Percentiles rank a stretch among this genome's conserved stretches.
These are phyloP conservation scores for Oidium heveae DNA, from an alignment of 2,329 filamentous ascomycete genomes.

Conservation along the genomic window DNA sequence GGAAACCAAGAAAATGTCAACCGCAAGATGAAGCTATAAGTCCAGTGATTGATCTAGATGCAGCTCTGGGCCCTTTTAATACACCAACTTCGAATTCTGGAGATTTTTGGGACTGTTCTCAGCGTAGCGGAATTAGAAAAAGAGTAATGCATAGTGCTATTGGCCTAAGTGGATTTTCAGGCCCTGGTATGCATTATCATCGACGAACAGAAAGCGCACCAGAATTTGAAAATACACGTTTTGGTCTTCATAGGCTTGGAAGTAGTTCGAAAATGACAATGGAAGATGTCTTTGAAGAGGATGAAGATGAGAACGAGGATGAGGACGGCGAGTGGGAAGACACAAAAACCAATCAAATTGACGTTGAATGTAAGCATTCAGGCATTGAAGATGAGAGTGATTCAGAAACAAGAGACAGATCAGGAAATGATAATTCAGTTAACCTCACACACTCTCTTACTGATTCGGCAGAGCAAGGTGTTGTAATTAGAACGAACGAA, in stretches of 20 bases:
- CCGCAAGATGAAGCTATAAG: constrained; percentile 36
- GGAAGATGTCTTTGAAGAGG: constrained; percentile 72
- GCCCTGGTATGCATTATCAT: constrained; percentile 51
- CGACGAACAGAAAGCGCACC: constrained; percentile 59
- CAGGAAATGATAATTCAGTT: constrained; percentile 20
- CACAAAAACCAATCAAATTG: constrained; percentile 13
- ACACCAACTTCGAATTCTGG: constrained; percentile 37
- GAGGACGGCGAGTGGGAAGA: constrained; percentile 14
- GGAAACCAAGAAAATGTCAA: constrained; percentile 17
- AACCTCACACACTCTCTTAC: too few species aligned
- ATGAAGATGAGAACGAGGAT: constrained; percentile 35
- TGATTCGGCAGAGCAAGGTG: constrained; percentile 7
- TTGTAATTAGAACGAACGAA: constrained; percentile 15
- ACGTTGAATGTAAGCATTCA: constrained; percentile 14
- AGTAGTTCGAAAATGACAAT: constrained; percentile 59
- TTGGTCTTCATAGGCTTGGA: constrained; percentile 30
- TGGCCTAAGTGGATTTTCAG: constrained; percentile 40
- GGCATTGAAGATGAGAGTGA: constrained; percentile 15
- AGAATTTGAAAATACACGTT: constrained; percentile 47
- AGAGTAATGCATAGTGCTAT: constrained; percentile 55
- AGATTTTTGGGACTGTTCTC: constrained; percentile 40
- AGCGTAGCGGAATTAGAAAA: constrained; percentile 28
- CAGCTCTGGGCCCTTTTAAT: constrained; percentile 76
- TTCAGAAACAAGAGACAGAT: constrained; percentile 16
- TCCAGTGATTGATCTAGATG: constrained; percentile 81